phyloP scores from a whole-genome alignment of 306 rosid species.

The Parietaria judaica region DNA sequence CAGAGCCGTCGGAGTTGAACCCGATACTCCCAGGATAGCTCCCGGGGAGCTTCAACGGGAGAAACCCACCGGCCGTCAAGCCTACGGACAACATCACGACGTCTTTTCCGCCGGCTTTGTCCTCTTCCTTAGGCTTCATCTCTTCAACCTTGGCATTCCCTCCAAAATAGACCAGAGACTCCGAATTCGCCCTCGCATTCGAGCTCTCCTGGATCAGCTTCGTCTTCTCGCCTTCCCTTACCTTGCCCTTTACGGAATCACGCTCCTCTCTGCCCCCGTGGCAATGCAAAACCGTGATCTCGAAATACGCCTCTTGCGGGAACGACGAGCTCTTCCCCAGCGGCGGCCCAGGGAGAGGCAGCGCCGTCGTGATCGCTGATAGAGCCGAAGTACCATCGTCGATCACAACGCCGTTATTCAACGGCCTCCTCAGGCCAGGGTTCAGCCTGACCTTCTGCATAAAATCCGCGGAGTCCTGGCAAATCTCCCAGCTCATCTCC shows the following conservation, averaged over 20 bases:
- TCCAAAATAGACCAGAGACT: constrained; percentile 47
- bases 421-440: constrained; percentile 42
- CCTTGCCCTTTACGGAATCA: constrained; percentile 28
- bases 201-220: constrained; percentile 47
- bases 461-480: constrained; percentile 61
- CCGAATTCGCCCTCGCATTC: constrained; percentile 45
- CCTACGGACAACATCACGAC: constrained; percentile 55
- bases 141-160: constrained; percentile 43
- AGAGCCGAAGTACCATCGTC: constrained; percentile 11
- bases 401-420: constrained; percentile 5
- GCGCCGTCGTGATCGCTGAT: constrained; percentile 48
- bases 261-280: constrained; percentile 22
- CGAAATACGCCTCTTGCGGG: constrained; percentile 94
- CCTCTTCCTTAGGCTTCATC: constrained; percentile 36
- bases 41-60: constrained; percentile 64
- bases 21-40: constrained; percentile 85
- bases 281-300: constrained; percentile 51
- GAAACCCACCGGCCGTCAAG: constrained; percentile 47
- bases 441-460: constrained; percentile 87
- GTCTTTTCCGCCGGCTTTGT: constrained; percentile 20
- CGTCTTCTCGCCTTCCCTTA: constrained; percentile 59
- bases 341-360: constrained; percentile 88
- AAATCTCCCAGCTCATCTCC: constrained; percentile 76
- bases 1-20: constrained; percentile 84
- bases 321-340: constrained; percentile 58